Evolutionary conservation across 495 filamentous ascomycete genomes (phyloP).

Genomic region (Parathielavia hyrcaniae): DNA sequence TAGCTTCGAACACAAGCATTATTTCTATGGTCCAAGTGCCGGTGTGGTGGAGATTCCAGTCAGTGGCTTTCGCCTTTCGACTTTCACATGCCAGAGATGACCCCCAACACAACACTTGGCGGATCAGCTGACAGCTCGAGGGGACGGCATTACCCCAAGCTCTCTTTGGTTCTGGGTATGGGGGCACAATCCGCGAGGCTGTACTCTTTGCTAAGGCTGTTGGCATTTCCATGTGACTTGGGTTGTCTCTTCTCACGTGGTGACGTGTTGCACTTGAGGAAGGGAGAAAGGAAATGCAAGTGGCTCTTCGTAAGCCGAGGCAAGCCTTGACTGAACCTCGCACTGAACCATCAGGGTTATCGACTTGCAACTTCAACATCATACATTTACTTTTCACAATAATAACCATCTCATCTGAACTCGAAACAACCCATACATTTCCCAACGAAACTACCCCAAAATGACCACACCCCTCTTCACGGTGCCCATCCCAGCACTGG

Average conservation of each 20-base stretch:
- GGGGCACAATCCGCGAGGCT: no score
- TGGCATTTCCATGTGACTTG: no score
- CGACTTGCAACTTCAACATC: not conserved
- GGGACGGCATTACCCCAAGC: no score
- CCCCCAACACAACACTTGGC: no score
- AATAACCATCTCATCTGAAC: not conserved
- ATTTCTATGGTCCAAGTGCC: not conserved
- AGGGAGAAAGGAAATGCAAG: not conserved
- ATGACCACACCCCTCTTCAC: conserved; percentile 34
- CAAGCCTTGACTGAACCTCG: not conserved
- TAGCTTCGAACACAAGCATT: not conserved
- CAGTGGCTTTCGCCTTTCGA: not conserved
- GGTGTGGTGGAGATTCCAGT: not conserved
- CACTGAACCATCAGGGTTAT: not conserved
- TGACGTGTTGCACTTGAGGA: no score
- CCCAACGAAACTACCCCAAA: not conserved
- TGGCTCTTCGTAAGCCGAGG: not conserved
- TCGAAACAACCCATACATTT: not conserved
- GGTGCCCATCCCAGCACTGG: conserved; percentile 35
- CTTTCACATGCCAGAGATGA: not conserved
- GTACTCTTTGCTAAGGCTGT: no score
- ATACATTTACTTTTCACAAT: not conserved
- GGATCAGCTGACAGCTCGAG: no score
- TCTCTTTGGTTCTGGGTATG: no score
- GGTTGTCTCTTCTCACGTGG: no score